Evolutionary conservation across 169 alveolate species (phyloP), one percentile per base, ranked within the genome.

Genomic region (Amoebophrya sp.): DNA sequence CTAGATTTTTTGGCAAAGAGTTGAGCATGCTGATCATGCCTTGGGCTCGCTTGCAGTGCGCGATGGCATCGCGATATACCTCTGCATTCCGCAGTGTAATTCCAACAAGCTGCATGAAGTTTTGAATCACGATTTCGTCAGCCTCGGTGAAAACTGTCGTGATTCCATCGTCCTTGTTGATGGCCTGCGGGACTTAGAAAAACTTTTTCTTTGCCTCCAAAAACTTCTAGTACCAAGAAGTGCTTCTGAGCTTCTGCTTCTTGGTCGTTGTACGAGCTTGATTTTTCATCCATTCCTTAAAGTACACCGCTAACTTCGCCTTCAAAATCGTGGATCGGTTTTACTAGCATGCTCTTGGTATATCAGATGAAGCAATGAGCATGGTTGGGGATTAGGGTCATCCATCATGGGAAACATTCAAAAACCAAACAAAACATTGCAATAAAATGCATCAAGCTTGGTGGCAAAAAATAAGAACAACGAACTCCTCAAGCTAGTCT

Each of bases 91-190:
- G 83, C 26, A 65, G 33, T 36, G 83, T 65, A 26, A 65, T 65
- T 36, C 83, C 83, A 6, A 65, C 83, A 29, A 65, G 83, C 83
- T 65, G 83, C 83, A 65, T 65, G 83, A 65, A 65, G 83, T 65
- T 65, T 26, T 65, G 83, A 26, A 65, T 65, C 83, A 65, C 83
- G 26, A 65, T 65, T 36, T 65, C 83, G 83, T 65, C 83, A 29
- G 83, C 83, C 33, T 65, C 83, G 36, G 83, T 65, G 26, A 65
- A 65, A 29, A 65, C 83, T 10, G 83, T 65, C 38, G 83, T 65
- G 83, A 65, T 1, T 10, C 83, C 83, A 36, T 65, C 83, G 83
- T 65, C 83, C 26, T n/a, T n/a, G n/a, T n/a, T n/a, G n/a, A n/a
- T n/a, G n/a, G n/a, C n/a, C n/a, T n/a, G n/a, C n/a, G n/a, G n/a